Conservation (phyloP, 495 filamentous ascomycete genomes). For the Aspergillus egyptiacus region DNA sequence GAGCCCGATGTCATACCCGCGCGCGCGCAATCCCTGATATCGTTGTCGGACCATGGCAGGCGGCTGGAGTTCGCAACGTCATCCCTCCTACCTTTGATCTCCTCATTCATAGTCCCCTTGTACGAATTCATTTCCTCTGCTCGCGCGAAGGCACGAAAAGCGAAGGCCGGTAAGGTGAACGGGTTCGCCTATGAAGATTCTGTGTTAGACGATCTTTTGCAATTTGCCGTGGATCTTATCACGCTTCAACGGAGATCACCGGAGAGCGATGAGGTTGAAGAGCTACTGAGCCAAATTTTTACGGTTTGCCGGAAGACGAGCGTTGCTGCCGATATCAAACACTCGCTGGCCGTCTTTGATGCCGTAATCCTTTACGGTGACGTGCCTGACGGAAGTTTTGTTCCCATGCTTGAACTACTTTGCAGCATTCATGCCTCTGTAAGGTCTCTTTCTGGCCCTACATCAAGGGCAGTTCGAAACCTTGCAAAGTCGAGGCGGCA, state of each 20-base stretch:
- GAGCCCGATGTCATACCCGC: slow-evolving; percentile 38
- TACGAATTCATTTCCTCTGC: slow-evolving; percentile 33
- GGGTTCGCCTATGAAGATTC: slow-evolving; percentile 54
- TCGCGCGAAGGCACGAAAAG: slow-evolving; percentile 45
- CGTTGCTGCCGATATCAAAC: slow-evolving; percentile 64
- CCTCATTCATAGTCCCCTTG: slow-evolving; percentile 37
- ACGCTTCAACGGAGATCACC: slow-evolving; percentile 78
- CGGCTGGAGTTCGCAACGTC: slow-evolving; percentile 40
- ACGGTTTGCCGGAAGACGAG: slow-evolving; percentile 71
- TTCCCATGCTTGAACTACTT: slow-evolving; percentile 67
- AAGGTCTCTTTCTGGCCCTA: slow-evolving; percentile 58
- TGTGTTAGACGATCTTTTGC: slow-evolving; percentile 62
- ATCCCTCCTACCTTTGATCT: slow-evolving; percentile 37
- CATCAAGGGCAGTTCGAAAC: slow-evolving; percentile 71
- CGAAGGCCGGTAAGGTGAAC: slow-evolving; percentile 41
- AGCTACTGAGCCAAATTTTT: slow-evolving; percentile 61
- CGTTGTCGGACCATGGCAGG: slow-evolving; percentile 42
- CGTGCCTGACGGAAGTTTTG: slow-evolving; percentile 62
- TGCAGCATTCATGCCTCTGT: slow-evolving; percentile 78
- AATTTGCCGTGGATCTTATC: slow-evolving; percentile 71
- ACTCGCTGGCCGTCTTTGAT: slow-evolving; percentile 71
- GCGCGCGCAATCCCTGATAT: slow-evolving; percentile 37
- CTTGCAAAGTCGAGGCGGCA: slow-evolving; percentile 76
- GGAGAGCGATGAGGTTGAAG: slow-evolving; percentile 57
- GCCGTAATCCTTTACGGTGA: slow-evolving; percentile 72